These are phyloP conservation scores for Aureobasidium musti DNA, from an alignment of 2,329 filamentous ascomycete species.

Conservation along the genomic window DNA sequence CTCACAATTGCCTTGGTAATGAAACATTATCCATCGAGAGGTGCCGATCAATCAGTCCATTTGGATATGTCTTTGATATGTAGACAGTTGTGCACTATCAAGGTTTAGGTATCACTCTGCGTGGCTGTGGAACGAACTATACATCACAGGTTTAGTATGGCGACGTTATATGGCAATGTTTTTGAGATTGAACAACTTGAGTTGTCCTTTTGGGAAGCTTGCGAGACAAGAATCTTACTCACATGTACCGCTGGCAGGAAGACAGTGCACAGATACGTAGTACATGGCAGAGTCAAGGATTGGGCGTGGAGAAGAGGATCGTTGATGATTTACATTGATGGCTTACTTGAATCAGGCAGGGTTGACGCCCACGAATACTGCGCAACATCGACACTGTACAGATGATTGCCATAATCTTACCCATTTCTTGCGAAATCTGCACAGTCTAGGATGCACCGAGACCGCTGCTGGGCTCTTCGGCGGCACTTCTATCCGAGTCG, in stretches of 20 bases:
- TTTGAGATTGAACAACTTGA: neutral
- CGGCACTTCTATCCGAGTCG: slow-evolving; percentile 35
- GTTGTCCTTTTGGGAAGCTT: neutral
- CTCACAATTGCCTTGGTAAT: neutral
- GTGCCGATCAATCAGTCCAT: neutral
- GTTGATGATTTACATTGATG: slow-evolving; percentile 12
- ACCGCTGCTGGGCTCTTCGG: slow-evolving; percentile 38
- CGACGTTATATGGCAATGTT: neutral
- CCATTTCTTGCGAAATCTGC: neutral
- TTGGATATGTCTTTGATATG: neutral
- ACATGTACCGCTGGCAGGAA: neutral
- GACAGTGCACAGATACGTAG: neutral
- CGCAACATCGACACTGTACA: slow-evolving; percentile 2
- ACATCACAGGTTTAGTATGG: neutral
- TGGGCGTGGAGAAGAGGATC: neutral
- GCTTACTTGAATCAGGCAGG: neutral
- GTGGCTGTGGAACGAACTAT: too few relatives aligned
- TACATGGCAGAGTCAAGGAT: neutral
- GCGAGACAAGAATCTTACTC: slow-evolving; percentile 1
- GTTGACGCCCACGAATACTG: neutral
- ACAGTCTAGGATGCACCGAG: slow-evolving; percentile 35
- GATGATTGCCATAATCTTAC: neutral
- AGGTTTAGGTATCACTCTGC: too few relatives aligned
- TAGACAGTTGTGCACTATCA: too few relatives aligned
- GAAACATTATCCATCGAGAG: neutral